Evolutionary conservation across 805 yeast genomes (phyloP).

Genomic region (Wickerhamiella parazyma): DNA sequence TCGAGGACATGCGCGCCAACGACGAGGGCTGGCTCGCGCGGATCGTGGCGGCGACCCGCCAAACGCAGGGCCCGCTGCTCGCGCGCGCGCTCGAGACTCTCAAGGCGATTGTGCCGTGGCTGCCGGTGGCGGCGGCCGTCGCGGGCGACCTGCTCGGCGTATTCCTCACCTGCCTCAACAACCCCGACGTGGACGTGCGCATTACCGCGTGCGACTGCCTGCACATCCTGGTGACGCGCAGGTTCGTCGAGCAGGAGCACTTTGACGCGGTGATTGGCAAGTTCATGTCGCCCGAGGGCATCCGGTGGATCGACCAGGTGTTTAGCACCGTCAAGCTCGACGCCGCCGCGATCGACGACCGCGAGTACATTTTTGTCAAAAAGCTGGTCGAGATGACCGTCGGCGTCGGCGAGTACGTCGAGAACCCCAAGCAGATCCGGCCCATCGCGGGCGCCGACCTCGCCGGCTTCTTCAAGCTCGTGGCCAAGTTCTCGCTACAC

Average conservation of each 20-base stretch:
- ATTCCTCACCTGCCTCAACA: slow-evolving; percentile 33
- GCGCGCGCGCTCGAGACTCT: slow-evolving; percentile 52
- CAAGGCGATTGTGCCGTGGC: slow-evolving; percentile 87
- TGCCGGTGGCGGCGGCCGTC: slow-evolving; percentile 60
- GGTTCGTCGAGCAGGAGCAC: slow-evolving; percentile 51
- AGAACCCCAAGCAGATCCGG: slow-evolving; percentile 25
- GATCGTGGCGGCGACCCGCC: background rate
- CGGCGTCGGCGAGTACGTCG: slow-evolving; percentile 63
- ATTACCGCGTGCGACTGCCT: slow-evolving; percentile 82
- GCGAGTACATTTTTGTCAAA: slow-evolving; percentile 65
- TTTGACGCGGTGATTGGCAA: slow-evolving; percentile 66
- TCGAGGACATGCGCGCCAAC: slow-evolving; percentile 51
- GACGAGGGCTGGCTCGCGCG: slow-evolving; percentile 73
- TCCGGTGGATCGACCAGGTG: slow-evolving; percentile 50
- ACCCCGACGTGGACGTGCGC: slow-evolving; percentile 46
- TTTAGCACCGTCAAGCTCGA: slow-evolving; percentile 42
- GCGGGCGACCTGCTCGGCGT: slow-evolving; percentile 51
- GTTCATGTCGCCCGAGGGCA: slow-evolving; percentile 63
- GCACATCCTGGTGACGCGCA: slow-evolving; percentile 75
- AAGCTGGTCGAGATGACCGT: slow-evolving; percentile 91
- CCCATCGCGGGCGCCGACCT: slow-evolving; percentile 44
- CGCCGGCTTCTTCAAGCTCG: slow-evolving; percentile 54
- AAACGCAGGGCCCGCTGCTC: background rate
- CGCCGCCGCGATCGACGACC: slow-evolving; percentile 61
- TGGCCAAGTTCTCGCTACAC: slow-evolving; percentile 67